phyloP scores from a whole-genome alignment of 2,329 filamentous ascomycete genomes.

The Ploettnerulaceae sp. region DNA sequence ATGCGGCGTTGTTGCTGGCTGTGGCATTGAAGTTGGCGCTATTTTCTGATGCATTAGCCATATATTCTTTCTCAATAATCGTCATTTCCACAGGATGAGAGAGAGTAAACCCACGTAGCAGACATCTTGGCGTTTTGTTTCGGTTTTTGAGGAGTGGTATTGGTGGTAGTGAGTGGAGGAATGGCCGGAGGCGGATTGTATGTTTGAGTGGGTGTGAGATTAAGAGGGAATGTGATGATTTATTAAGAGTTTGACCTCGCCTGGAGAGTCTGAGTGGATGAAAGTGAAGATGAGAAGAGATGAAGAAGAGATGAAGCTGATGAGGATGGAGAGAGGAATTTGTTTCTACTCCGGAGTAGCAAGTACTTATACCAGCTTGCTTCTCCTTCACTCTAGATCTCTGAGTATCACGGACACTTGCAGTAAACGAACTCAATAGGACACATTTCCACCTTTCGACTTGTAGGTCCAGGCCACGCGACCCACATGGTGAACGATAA shows the following conservation, averaged over 20 bases:
- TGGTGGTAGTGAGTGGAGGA: neutral
- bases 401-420: no score
- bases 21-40: conserved; percentile 26
- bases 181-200: neutral
- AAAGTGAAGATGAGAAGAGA: conserved; percentile 8
- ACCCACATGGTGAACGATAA: no score
- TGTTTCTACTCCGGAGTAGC: conserved; percentile 6
- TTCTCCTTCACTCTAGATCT: no score
- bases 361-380: conserved; percentile 3
- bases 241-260: conserved; percentile 14
- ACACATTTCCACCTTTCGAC: no score
- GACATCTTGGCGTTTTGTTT: conserved; percentile 15
- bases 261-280: conserved; percentile 21
- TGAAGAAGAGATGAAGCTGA: conserved; percentile 5
- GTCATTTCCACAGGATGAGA: conserved; percentile 8
- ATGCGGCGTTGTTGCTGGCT: conserved; percentile 34
- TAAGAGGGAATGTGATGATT: conserved; percentile 15
- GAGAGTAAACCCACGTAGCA: conserved; percentile 17
- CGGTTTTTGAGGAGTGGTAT: neutral
- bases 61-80: no score
- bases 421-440: no score
- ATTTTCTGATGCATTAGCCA: neutral
- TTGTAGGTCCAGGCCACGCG: no score
- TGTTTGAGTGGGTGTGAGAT: conserved; percentile 1
- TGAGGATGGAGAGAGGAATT: conserved; percentile 9